Conservation (phyloP, 2,329 filamentous ascomycete species). For the Biscogniauxia marginata region DNA sequence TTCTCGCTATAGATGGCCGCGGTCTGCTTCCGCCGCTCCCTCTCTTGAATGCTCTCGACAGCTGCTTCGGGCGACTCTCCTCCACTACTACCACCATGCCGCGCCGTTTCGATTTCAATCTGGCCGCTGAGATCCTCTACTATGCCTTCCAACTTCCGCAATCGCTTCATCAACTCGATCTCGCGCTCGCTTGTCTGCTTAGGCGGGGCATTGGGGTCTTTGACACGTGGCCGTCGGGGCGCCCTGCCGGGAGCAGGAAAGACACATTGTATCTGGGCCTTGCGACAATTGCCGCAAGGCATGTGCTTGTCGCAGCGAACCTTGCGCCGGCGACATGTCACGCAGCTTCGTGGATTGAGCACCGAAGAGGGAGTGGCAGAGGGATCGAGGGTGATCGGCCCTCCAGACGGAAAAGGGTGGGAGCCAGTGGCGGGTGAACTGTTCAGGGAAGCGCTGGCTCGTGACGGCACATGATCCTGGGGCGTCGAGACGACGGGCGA, state of each 20-base stretch:
- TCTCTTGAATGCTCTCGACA: constrained; percentile 23
- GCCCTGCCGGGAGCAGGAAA: constrained; percentile 74
- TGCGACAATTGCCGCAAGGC: constrained; percentile 73
- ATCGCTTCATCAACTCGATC: constrained; percentile 67
- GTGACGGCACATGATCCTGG: constrained; percentile 10
- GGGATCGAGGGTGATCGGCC: constrained; percentile 33
- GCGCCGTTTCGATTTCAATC: constrained; percentile 54
- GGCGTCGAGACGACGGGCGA: constrained; percentile 20
- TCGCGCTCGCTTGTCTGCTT: constrained; percentile 62
- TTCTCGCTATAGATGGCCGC: constrained; percentile 21
- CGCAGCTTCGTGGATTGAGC: constrained; percentile 41
- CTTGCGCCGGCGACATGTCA: constrained; percentile 54
- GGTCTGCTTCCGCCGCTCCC: constrained; percentile 23
- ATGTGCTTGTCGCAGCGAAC: constrained; percentile 78
- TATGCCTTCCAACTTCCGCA: constrained; percentile 73
- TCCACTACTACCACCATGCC: constrained; percentile 34
- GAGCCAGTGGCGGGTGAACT: constrained; percentile 4
- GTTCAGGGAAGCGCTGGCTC: not conserved
- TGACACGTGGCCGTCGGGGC: constrained; percentile 63
- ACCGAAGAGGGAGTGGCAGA: constrained; percentile 29
- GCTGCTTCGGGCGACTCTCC: constrained; percentile 40
- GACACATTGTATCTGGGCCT: constrained; percentile 68
- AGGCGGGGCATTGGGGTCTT: constrained; percentile 61
- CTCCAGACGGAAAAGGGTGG: constrained; percentile 22
- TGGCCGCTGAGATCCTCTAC: constrained; percentile 68